Percentiles rank a stretch among this genome's conserved stretches.
These are phyloP conservation scores for Penicillium bovifimosum DNA, from an alignment of 495 filamentous ascomycete species.

Conservation along the genomic window DNA sequence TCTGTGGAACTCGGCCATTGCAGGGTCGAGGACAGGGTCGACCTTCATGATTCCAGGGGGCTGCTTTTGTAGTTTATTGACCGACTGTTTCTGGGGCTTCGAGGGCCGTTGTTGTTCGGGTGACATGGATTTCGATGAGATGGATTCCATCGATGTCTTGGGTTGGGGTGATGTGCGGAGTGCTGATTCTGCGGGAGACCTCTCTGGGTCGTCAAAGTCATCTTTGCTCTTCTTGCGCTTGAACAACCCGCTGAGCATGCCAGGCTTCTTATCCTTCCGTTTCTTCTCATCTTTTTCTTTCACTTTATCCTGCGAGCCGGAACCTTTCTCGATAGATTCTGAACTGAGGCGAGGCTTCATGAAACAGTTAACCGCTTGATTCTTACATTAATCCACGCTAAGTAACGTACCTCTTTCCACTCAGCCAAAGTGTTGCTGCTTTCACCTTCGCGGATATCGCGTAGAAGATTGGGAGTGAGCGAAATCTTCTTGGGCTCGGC, in stretches of 20 bases:
- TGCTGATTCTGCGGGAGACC: slow-evolving; percentile 51
- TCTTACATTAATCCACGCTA: slow-evolving; percentile 24
- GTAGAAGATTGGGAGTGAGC: slow-evolving; percentile 87
- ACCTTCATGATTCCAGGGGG: slow-evolving; percentile 8
- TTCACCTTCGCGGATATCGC: slow-evolving; percentile 60
- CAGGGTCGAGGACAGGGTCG: slow-evolving; percentile 3
- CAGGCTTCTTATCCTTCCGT: slow-evolving; percentile 84
- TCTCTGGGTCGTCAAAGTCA: slow-evolving; percentile 58
- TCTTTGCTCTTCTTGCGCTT: slow-evolving; percentile 81
- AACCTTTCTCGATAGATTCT: slow-evolving; percentile 49
- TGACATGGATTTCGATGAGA: slow-evolving; percentile 31
- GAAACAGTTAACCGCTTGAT: slow-evolving; percentile 45
- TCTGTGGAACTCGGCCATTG: slow-evolving; percentile 13
- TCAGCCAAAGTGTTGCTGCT: slow-evolving; percentile 56
- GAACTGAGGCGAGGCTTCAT: slow-evolving; percentile 39
- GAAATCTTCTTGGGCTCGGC: slow-evolving; percentile 97
- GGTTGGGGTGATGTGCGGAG: slow-evolving; percentile 46
- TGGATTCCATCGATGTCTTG: slow-evolving; percentile 47
- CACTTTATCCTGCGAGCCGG: slow-evolving; percentile 45
- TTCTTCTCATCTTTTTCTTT: slow-evolving; percentile 83
- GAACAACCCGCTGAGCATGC: slow-evolving; percentile 91
- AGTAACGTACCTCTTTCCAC: slow-evolving; percentile 54
- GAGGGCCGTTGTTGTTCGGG: slow-evolving; percentile 25
- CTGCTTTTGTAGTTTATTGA: slow-evolving; percentile 18
- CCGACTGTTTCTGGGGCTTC: neutral